Base-by-base conservation (phyloP, 805 yeast genomes). In the Millerago galiae region DNA sequence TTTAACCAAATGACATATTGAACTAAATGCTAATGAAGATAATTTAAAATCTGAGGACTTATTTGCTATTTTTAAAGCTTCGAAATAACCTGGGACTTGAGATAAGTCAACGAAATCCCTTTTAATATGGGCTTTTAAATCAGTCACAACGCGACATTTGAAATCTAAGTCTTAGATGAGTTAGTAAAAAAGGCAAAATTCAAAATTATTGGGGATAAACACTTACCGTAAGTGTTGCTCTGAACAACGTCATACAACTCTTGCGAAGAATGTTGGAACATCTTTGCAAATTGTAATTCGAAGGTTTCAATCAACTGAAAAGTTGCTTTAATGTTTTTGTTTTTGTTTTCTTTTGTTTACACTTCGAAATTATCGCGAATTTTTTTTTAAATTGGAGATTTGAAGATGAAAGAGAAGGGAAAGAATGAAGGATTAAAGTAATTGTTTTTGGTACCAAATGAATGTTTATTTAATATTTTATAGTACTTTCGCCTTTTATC, bases 1-100 rank as follows among this genome's bases (percentile, higher is more conserved):
- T 44, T 77, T 78, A 26, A 79, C 70, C 40, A 78, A 57, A 51
- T 79, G 82, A 38, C 79, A 75, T 4, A 76, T 54, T 1, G 77
- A 68, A 25, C 76, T 69, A 51, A 78, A 77, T 3, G 77, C 67
- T 17, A 59, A 42, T 1, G 66, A 46, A 45, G 67, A 67, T 15
- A 77, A 65, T 10, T 67, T 56, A 28, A 60, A 41, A 37, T 67
- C 68, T 3, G 59, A 50, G 4, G 67, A 61, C 42, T 68, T 71
- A 35, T 64, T 66, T 2, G 75, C 80, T 3, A 65, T 51, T 8
- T 71, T 60, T 36, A 79, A 58, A 0, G 77, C 66, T 37, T 76
- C 76, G 43, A 77, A 65, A 56, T 75, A 77, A 32, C 63, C 54
- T 11, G 75, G 74, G 4, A 74, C 80, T 38, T 68, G 66, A 1